Conservation (phyloP, 306 rosid species). For the Castanea mollissima region DNA sequence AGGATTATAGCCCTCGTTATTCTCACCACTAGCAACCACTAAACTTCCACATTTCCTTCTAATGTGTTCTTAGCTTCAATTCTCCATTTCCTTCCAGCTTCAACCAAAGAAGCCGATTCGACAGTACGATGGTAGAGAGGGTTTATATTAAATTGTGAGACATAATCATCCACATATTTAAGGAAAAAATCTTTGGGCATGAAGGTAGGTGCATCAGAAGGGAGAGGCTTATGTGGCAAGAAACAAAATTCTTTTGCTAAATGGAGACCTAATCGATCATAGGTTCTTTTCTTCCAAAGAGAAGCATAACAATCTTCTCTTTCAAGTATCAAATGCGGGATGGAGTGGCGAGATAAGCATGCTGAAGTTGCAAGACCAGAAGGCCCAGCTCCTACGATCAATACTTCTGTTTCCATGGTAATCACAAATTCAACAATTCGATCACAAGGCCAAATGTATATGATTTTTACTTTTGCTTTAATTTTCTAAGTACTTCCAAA, state of each 20-base stretch:
- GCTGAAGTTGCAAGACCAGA: conserved; percentile 48
- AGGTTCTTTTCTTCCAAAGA: conserved; percentile 52
- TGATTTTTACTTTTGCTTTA: neutral
- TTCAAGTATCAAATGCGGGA: conserved; percentile 41
- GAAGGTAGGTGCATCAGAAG: conserved; percentile 27
- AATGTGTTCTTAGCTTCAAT: conserved; percentile 12
- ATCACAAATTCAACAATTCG: no score
- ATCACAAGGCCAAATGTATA: no score
- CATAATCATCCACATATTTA: conserved; percentile 31
- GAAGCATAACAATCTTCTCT: conserved; percentile 49
- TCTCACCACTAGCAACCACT: conserved; percentile 49
- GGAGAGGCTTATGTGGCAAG: conserved; percentile 36
- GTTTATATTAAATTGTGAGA: conserved; percentile 16
- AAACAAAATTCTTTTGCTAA: conserved; percentile 40
- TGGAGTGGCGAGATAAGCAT: conserved; percentile 26
- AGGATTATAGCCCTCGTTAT: conserved; percentile 26
- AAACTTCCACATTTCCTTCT: conserved; percentile 10
- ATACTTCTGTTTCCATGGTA: conserved; percentile 14
- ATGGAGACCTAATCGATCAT: conserved; percentile 45
- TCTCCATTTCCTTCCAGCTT: conserved; percentile 23
- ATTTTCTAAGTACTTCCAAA: no score
- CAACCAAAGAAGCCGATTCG: conserved; percentile 18
- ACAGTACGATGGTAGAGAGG: conserved; percentile 35
- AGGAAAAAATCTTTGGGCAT: conserved; percentile 30
- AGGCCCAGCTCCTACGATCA: conserved; percentile 50